A percentile compares a stretch with the other conserved stretches of the same genome.
phyloP scores from a whole-genome alignment of 208 protist species.

The Trypanosoma theileri region DNA sequence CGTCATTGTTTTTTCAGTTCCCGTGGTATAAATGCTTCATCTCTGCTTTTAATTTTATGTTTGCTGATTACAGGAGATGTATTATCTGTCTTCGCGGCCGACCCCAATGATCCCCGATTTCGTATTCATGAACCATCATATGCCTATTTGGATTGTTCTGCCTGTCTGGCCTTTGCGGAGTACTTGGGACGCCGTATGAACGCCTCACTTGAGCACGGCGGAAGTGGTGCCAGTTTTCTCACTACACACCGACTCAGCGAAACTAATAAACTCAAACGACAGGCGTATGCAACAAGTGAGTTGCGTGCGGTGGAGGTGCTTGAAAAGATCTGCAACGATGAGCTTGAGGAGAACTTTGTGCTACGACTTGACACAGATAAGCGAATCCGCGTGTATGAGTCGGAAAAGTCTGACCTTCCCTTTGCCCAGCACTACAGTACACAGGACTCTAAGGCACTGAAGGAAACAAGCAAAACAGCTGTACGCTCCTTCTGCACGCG shows the following conservation, averaged over 20 bases:
- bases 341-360: slow-evolving; percentile 38
- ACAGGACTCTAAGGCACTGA: slow-evolving; percentile 39
- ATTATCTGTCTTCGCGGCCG: background rate
- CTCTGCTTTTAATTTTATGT: slow-evolving; percentile 5
- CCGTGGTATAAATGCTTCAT: background rate
- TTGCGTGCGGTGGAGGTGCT: slow-evolving; percentile 74
- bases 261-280: slow-evolving; percentile 36
- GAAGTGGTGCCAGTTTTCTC: slow-evolving; percentile 37
- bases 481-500: slow-evolving; percentile 46
- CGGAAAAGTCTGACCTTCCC: slow-evolving; percentile 19
- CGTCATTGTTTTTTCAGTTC: background rate
- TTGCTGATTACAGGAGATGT: background rate
- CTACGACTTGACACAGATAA: slow-evolving; percentile 58
- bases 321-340: slow-evolving; percentile 56
- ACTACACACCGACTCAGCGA: slow-evolving; percentile 49
- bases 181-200: slow-evolving; percentile 64
- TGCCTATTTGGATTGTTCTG: slow-evolving; percentile 79
- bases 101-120: slow-evolving; percentile 14
- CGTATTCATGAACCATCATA: slow-evolving; percentile 37
- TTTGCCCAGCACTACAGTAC: slow-evolving; percentile 53
- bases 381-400: slow-evolving; percentile 62
- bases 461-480: slow-evolving; percentile 20
- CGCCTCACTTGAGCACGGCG: slow-evolving; percentile 38
- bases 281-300: slow-evolving; percentile 62
- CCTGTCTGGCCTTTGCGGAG: slow-evolving; percentile 64